Conservation (phyloP, 805 yeast genomes). For the Candida adriatica region DNA sequence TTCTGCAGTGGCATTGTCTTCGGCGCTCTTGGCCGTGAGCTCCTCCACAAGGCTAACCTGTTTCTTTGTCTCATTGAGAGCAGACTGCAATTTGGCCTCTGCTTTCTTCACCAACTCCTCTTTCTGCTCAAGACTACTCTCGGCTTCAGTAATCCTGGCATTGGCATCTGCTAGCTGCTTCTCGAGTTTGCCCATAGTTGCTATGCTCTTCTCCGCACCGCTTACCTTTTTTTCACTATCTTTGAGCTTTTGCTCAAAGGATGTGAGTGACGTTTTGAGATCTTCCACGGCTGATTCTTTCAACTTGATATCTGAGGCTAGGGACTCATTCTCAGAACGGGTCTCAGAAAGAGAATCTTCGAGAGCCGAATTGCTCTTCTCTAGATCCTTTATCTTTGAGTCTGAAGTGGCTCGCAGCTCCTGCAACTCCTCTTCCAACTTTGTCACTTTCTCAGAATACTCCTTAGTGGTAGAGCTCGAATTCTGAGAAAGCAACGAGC, state of each 20-base stretch:
- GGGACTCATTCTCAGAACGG: conserved; percentile 5
- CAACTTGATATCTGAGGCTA: conserved; percentile 5
- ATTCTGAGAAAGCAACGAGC: conserved; percentile 38
- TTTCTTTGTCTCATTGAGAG: too few species aligned
- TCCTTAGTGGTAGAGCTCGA: conserved; percentile 45
- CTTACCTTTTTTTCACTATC: conserved; percentile 1
- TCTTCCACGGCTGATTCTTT: conserved; percentile 5
- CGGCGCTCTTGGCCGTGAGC: too few species aligned
- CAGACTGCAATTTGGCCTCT: too few species aligned
- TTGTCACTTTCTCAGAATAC: conserved; percentile 38
- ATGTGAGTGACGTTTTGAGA: conserved; percentile 2
- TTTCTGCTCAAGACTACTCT: too few species aligned
- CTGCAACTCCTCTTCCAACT: conserved; percentile 31
- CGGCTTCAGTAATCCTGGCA: neutral
- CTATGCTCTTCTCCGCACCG: conserved; percentile 1
- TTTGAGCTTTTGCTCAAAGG: neutral
- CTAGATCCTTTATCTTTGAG: conserved; percentile 6
- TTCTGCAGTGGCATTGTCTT: neutral
- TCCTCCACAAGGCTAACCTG: too few species aligned
- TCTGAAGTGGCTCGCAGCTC: conserved; percentile 7
- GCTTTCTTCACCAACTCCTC: conserved; percentile 1
- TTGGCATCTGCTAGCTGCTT: conserved; percentile 1
- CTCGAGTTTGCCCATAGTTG: conserved; percentile 1
- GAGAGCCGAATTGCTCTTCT: conserved; percentile 8
- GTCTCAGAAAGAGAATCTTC: conserved; percentile 14